A percentile compares a stretch with the other conserved stretches of the same genome.
These are phyloP conservation scores for Pelagomonas calceolata DNA, from an alignment of 108 stramenopile species.

Conservation along the genomic window DNA sequence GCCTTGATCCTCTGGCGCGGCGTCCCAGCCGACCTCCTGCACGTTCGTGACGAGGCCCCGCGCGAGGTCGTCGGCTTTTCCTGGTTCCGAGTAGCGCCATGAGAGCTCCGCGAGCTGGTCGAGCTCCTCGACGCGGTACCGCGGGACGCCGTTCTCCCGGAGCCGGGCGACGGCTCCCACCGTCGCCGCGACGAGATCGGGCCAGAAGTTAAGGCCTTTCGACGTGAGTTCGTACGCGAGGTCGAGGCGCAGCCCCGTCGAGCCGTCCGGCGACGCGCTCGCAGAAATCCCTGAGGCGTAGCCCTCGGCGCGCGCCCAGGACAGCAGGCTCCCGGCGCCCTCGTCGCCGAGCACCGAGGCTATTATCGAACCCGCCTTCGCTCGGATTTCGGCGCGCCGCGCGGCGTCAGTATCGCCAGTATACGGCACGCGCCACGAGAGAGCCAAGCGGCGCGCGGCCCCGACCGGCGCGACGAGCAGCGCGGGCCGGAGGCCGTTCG, in stretches of 20 bases:
- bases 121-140: no score
- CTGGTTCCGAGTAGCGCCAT: neutral
- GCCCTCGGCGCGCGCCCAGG: conserved; percentile 57
- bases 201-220: conserved; percentile 51
- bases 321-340: conserved; percentile 64
- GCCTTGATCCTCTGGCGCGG: no score
- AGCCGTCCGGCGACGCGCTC: conserved; percentile 61
- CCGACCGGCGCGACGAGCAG: neutral
- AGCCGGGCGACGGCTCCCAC: no score
- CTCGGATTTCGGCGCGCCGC: neutral
- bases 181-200: conserved; percentile 15
- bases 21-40: neutral
- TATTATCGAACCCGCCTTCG: conserved; percentile 44
- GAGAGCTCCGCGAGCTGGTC: neutral
- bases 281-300: conserved; percentile 47
- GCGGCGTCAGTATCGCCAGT: neutral
- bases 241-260: conserved; percentile 33
- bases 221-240: conserved; percentile 60
- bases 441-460: neutral
- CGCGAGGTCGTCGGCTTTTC: neutral
- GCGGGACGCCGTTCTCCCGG: no score
- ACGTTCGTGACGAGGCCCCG: neutral
- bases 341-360: conserved; percentile 72
- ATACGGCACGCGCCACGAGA: neutral
- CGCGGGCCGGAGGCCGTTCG: no score